Percentiles rank a stretch among this genome's conserved stretches.
Conservation (phyloP, 805 yeast genomes). For the Monosporozyma aerobia region DNA sequence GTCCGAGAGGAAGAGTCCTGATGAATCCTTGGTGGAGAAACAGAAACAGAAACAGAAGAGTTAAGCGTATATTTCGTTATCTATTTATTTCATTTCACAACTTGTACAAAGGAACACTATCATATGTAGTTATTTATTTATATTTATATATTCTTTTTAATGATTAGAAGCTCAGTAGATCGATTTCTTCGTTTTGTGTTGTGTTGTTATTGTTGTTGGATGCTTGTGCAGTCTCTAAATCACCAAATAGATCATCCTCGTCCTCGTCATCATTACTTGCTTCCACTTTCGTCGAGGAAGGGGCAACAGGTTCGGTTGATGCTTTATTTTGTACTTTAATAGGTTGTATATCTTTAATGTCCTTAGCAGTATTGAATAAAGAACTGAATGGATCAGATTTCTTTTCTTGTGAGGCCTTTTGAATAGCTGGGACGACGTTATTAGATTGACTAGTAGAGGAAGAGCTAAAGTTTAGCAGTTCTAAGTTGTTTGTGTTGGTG, state of each 20-base stretch:
- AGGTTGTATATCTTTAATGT: constrained; percentile 23
- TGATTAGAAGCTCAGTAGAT: constrained; percentile 25
- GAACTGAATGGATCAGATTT: constrained; percentile 65
- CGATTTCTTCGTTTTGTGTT: constrained; percentile 19
- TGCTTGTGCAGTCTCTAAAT: constrained; percentile 15
- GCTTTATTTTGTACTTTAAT: not conserved
- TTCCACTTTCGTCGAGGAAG: not conserved
- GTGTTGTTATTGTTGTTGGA: not conserved
- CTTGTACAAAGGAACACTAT: not conserved
- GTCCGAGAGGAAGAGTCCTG: constrained; percentile 10
- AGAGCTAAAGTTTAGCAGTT: not conserved
- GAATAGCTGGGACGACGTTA: constrained; percentile 27
- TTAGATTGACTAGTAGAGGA: not conserved
- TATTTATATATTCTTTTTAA: not conserved
- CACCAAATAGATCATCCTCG: constrained; percentile 31
- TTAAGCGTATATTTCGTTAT: not conserved
- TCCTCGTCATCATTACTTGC: constrained; percentile 8
- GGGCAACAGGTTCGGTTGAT: constrained; percentile 3
- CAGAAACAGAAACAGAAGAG: not conserved
- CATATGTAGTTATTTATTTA: not conserved
- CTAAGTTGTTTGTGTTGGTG: not conserved
- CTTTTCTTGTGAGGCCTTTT: constrained; percentile 30
- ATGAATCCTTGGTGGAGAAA: not conserved
- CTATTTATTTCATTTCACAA: not conserved
- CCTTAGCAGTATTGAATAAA: constrained; percentile 56